These are phyloP conservation scores for Leccinum aurantiacum DNA, from an alignment of 768 basidiomycete species.

Conservation along the genomic window DNA sequence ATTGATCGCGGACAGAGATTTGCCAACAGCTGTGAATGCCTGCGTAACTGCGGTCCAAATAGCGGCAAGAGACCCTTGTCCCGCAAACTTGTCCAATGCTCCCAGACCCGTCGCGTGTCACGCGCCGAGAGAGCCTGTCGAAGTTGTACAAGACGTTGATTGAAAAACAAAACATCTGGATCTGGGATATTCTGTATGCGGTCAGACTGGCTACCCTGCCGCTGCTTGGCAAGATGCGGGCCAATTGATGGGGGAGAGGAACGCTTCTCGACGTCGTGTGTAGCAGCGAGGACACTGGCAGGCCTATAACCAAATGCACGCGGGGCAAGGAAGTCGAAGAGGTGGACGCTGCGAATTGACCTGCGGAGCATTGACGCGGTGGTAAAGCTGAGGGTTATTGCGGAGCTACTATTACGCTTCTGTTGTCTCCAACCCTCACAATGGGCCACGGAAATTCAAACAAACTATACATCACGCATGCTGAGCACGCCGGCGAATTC, in stretches of 20 bases:
- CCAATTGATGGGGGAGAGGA: neutral
- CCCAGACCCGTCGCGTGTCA: conserved; percentile 32
- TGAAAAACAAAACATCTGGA: conserved; percentile 36
- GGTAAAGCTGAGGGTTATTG: conserved; percentile 1
- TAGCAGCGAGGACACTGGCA: conserved; percentile 15
- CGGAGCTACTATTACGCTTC: neutral
- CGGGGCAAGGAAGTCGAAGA: conserved; percentile 48
- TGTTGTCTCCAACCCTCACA: neutral
- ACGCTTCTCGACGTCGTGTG: conserved; percentile 6
- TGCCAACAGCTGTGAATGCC: conserved; percentile 39
- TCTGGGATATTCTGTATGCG: conserved; percentile 23
- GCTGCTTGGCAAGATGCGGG: conserved; percentile 9
- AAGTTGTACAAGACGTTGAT: conserved; percentile 38
- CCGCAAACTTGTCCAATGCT: conserved; percentile 46
- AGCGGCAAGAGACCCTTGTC: conserved; percentile 43
- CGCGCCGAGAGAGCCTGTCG: conserved; percentile 36
- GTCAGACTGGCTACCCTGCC: conserved; percentile 9
- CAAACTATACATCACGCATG: conserved; percentile 88
- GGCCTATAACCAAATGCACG: conserved; percentile 28
- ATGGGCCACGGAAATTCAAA: conserved; percentile 88
- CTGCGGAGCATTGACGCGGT: conserved; percentile 28
- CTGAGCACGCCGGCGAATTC: conserved; percentile 78
- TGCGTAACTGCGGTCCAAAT: conserved; percentile 45
- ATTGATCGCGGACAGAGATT: conserved; percentile 25
- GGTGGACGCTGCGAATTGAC: conserved; percentile 20